Percentiles rank a stretch among this genome's conserved stretches.
phyloP scores from a whole-genome alignment of 2,329 filamentous ascomycete species.

The Neonectria hederae region DNA sequence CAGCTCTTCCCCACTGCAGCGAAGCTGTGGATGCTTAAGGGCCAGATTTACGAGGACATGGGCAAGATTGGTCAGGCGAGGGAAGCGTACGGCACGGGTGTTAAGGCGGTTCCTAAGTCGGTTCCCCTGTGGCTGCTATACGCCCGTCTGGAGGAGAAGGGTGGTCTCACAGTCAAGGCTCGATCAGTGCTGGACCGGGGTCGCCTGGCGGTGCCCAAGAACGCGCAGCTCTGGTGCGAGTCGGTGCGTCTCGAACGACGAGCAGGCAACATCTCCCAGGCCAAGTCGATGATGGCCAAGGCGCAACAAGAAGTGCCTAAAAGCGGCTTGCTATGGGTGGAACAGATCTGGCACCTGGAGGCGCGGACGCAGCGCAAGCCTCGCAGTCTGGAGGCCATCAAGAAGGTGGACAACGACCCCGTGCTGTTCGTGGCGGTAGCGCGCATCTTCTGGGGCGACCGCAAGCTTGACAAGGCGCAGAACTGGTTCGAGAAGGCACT shows the following conservation, averaged over 20 bases:
- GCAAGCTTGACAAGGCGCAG: slow-evolving; percentile 90
- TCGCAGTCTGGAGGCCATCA: slow-evolving; percentile 91
- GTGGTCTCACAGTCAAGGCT: slow-evolving; percentile 87
- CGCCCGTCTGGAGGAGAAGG: slow-evolving; percentile 84
- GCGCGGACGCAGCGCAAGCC: slow-evolving; percentile 91
- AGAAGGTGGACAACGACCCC: slow-evolving; percentile 94
- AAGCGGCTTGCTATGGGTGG: slow-evolving; percentile 88
- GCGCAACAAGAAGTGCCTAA: slow-evolving; percentile 91
- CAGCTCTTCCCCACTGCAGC: slow-evolving; percentile 85
- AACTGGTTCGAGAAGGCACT: slow-evolving; percentile 98
- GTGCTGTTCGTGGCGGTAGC: slow-evolving; percentile 90
- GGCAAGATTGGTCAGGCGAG: slow-evolving; percentile 84
- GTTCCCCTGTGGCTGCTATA: slow-evolving; percentile 92
- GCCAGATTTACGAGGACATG: slow-evolving; percentile 91
- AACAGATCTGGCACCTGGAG: slow-evolving; percentile 96
- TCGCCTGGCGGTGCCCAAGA: slow-evolving; percentile 86
- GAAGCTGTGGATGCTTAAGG: slow-evolving; percentile 99
- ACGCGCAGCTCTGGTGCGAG: slow-evolving; percentile 87
- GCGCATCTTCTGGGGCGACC: slow-evolving; percentile 94
- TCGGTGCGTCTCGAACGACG: slow-evolving; percentile 93
- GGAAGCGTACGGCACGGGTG: slow-evolving; percentile 88
- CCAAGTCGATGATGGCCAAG: slow-evolving; percentile 91
- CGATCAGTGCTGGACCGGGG: slow-evolving; percentile 93
- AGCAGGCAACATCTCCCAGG: slow-evolving; percentile 83
- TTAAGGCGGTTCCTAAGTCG: slow-evolving; percentile 84